A percentile compares a stretch with the other conserved stretches of the same genome.
Conservation (phyloP, 257 asterid genomes). For the Plantago elongata region DNA sequence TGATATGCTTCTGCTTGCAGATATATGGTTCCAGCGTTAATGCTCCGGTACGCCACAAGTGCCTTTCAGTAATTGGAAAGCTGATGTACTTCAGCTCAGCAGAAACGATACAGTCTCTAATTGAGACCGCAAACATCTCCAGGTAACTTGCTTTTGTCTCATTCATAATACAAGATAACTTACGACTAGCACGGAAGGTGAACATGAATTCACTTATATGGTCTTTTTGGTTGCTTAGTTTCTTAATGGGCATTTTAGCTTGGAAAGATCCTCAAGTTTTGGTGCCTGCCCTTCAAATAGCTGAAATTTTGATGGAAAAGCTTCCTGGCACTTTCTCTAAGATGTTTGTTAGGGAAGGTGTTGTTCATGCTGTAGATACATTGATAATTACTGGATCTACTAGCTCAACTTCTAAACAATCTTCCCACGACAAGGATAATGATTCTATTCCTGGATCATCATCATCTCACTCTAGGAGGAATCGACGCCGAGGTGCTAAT, state of each 20-base stretch:
- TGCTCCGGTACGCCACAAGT: constrained; percentile 95
- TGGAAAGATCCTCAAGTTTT: constrained; percentile 99
- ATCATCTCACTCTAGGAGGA: constrained; percentile 69
- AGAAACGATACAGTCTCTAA: constrained; percentile 73
- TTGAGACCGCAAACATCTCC: constrained; percentile 68
- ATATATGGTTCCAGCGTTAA: constrained; percentile 96
- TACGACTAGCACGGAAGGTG: constrained; percentile 3
- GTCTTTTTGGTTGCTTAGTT: constrained; percentile 39
- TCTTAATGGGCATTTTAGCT: constrained; percentile 95
- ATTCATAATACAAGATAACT: constrained; percentile 7
- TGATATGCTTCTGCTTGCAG: constrained; percentile 38
- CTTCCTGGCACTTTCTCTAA: constrained; percentile 84
- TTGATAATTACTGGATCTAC: constrained; percentile 53
- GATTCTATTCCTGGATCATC: constrained; percentile 76
- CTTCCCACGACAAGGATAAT: constrained; percentile 64
- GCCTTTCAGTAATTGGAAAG: constrained; percentile 91
- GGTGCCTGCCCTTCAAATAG: constrained; percentile 92
- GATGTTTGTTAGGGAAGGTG: constrained; percentile 96
- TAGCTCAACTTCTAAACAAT: constrained; percentile 42
- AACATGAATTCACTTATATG: constrained; percentile 20
- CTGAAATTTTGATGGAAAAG: constrained; percentile 95
- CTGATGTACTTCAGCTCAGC: constrained; percentile 92
- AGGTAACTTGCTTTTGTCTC: constrained; percentile 43
- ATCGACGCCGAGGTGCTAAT: constrained; percentile 65
- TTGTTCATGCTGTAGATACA: constrained; percentile 88